Conservation (phyloP, 345 rosid species). For the Crucihimalaya himalaica region DNA sequence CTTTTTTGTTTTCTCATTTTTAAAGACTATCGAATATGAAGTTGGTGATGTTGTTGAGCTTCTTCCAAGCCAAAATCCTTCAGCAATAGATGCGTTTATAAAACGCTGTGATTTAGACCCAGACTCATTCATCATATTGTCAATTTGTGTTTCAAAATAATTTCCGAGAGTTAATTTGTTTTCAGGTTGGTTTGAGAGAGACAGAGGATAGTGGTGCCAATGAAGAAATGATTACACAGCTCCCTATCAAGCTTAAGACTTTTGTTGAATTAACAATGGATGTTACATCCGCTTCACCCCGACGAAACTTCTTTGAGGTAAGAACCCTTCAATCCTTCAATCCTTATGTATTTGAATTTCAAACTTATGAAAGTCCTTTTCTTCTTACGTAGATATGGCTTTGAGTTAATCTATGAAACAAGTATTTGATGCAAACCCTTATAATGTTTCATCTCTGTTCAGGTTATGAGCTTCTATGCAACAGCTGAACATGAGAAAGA, state of each 20-base stretch:
- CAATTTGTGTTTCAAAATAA: neutral
- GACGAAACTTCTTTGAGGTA: slow-evolving; percentile 95
- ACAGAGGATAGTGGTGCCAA: slow-evolving; percentile 36
- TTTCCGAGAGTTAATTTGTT: slow-evolving; percentile 21
- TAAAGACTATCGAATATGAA: slow-evolving; percentile 60
- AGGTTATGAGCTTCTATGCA: slow-evolving; percentile 93
- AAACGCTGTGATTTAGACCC: slow-evolving; percentile 76
- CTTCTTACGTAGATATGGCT: neutral
- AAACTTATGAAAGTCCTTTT: neutral
- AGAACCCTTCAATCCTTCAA: slow-evolving; percentile 47
- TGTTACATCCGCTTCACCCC: slow-evolving; percentile 87
- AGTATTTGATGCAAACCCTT: slow-evolving; percentile 16
- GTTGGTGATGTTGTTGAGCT: slow-evolving; percentile 91
- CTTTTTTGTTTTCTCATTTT: slow-evolving; percentile 16
- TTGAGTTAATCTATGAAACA: slow-evolving; percentile 14
- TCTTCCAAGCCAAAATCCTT: slow-evolving; percentile 73
- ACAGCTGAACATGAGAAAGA: slow-evolving; percentile 81
- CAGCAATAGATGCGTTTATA: slow-evolving; percentile 70
- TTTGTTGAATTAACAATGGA: slow-evolving; percentile 93
- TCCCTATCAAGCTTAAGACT: slow-evolving; percentile 63
- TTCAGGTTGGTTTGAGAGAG: slow-evolving; percentile 63
- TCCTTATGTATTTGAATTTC: slow-evolving; percentile 23
- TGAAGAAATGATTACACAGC: slow-evolving; percentile 34
- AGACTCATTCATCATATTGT: slow-evolving; percentile 58
- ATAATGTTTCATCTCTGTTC: slow-evolving; percentile 10